A percentile compares a stretch with the other conserved stretches of the same genome.
Conservation (phyloP, 495 filamentous ascomycete genomes). For the Oidiodendron maius region DNA sequence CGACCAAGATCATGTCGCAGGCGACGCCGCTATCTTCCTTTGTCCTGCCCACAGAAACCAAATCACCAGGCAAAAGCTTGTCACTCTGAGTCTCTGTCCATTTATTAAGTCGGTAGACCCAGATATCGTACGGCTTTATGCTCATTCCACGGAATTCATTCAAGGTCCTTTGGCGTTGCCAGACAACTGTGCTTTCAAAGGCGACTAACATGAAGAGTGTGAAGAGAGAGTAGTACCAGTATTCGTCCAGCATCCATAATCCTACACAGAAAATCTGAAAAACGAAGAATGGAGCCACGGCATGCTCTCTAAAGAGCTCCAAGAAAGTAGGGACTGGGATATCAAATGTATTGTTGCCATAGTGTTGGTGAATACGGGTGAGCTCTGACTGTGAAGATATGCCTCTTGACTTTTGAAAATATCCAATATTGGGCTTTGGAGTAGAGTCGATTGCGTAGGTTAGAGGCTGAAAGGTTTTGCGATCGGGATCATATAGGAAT, state of each 20-base stretch:
- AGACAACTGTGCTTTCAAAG: constrained; percentile 98
- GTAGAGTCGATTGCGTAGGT: constrained; percentile 79
- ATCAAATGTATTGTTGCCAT: constrained; percentile 95
- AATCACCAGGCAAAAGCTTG: constrained; percentile 90
- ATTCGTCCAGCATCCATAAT: constrained; percentile 97
- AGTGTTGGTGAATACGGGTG: constrained; percentile 76
- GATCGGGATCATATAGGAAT: constrained; percentile 74
- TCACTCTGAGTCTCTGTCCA: constrained; percentile 92
- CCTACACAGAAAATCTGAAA: constrained; percentile 99
- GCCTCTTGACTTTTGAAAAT: constrained; percentile 74
- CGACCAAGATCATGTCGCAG: constrained; percentile 92
- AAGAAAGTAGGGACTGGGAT: constrained; percentile 94
- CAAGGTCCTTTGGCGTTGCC: constrained; percentile 96
- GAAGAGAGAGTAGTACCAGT: constrained; percentile 99
- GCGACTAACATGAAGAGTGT: constrained; percentile 96
- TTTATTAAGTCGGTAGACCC: constrained; percentile 76
- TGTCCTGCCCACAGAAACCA: constrained; percentile 88
- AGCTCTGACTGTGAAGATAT: constrained; percentile 66
- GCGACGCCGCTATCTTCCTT: constrained; percentile 97
- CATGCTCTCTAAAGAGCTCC: constrained; percentile 97
- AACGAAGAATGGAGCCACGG: constrained; percentile 97
- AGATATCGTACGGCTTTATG: constrained; percentile 95
- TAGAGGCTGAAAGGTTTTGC: constrained; percentile 68
- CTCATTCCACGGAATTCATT: constrained; percentile 98
- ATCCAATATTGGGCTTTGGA: constrained; percentile 67